A percentile compares a stretch with the other conserved stretches of the same genome.
Conservation (phyloP, 2,329 filamentous ascomycete genomes). For the Hypoxylon sp. region DNA sequence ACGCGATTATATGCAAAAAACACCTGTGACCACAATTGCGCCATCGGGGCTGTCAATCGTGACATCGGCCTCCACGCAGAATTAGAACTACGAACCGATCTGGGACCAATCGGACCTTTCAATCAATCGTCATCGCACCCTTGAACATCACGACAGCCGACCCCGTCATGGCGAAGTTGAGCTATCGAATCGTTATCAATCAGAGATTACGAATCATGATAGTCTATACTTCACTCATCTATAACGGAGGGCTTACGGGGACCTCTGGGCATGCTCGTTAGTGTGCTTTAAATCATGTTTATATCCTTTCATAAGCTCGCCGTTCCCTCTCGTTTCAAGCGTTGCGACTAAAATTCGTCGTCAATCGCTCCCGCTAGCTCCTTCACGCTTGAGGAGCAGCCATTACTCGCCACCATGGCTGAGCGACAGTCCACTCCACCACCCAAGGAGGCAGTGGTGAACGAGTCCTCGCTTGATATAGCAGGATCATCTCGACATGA, state of each 20-base stretch:
- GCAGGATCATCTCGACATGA: constrained; percentile 15
- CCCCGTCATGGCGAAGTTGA: constrained; percentile 40
- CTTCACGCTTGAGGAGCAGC: neutral
- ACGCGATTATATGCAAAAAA: constrained; percentile 8
- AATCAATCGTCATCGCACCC: neutral
- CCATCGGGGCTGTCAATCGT: constrained; percentile 39
- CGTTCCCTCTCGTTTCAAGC: neutral
- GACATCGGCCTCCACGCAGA: constrained; percentile 31
- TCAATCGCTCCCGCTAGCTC: neutral
- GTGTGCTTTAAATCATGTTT: constrained; percentile 3
- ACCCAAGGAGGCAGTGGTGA: constrained; percentile 24
- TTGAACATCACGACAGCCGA: constrained; percentile 37
- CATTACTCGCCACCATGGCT: constrained; percentile 22
- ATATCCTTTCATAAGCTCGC: constrained; percentile 9
- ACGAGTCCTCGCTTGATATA: constrained; percentile 28
- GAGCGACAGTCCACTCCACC: constrained; percentile 14
- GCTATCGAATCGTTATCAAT: constrained; percentile 33
- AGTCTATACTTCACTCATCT: constrained; percentile 4
- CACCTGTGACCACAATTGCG: constrained; percentile 28
- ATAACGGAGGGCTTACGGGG: constrained; percentile 1
- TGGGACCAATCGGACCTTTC: constrained; percentile 28
- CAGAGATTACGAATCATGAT: constrained; percentile 21
- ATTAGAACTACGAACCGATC: neutral
- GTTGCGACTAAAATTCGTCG: neutral
- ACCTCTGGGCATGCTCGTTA: constrained; percentile 1